A percentile compares a stretch with the other conserved stretches of the same genome.
Evolutionary conservation across 768 basidiomycete genomes (phyloP).

Genomic region (Rhodosporidiobolus sp.): DNA sequence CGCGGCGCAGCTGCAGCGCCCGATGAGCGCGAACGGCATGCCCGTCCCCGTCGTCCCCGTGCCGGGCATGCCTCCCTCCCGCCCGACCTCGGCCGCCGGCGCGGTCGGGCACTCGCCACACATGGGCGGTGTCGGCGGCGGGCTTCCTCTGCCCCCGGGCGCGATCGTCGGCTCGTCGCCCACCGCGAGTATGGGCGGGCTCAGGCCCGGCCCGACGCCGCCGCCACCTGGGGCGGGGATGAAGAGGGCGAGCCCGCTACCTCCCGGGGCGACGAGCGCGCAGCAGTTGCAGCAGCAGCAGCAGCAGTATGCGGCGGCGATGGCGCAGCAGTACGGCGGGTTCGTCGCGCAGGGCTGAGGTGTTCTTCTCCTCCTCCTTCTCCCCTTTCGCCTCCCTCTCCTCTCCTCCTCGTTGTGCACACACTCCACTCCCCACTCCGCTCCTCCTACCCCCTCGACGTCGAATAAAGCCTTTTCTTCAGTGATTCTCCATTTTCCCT

Average conservation of each 20-base stretch:
- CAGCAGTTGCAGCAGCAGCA: neutral
- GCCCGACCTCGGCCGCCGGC: slow-evolving; percentile 16
- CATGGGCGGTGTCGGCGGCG: neutral
- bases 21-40: slow-evolving; percentile 9
- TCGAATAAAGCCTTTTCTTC: neutral
- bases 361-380: neutral
- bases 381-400: neutral
- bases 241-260: neutral
- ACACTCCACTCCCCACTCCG: neutral
- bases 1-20: slow-evolving; percentile 9
- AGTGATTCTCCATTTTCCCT: neutral
- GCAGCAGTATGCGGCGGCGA: neutral
- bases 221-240: neutral
- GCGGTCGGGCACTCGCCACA: slow-evolving; percentile 3
- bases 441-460: too few species aligned
- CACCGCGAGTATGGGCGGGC: too few species aligned
- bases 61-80: slow-evolving; percentile 1
- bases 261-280: neutral
- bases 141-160: neutral
- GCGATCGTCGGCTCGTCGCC: neutral
- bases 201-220: neutral
- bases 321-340: slow-evolving; percentile 7
- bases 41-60: neutral
- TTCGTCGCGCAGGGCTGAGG: neutral
- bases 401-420: neutral